Conservation (phyloP, 2,329 filamentous ascomycete species). For the Claviceps lovelessii region DNA sequence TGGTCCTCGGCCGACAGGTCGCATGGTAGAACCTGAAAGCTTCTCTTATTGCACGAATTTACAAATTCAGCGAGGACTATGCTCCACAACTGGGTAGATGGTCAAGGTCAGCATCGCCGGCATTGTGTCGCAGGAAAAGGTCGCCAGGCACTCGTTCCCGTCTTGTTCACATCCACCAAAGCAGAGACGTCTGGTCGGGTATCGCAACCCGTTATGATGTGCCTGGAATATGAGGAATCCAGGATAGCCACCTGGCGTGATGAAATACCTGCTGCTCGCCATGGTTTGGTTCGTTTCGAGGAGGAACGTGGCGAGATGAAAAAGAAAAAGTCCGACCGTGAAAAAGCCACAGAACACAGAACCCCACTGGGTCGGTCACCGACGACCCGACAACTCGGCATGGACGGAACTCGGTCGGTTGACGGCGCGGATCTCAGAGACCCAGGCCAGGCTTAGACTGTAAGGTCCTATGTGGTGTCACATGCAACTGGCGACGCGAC, state of each 20-base stretch:
- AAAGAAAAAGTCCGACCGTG: not conserved
- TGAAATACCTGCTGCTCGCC: not conserved
- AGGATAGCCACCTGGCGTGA: too few species aligned
- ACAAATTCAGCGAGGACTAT: too few species aligned
- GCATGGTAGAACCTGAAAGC: too few species aligned
- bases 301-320: not conserved
- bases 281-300: not conserved
- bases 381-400: not conserved
- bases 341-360: not conserved
- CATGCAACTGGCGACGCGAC: not conserved
- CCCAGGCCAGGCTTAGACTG: not conserved
- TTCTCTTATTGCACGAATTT: too few species aligned
- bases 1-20: too few species aligned
- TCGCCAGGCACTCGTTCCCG: too few species aligned
- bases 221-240: too few species aligned
- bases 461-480: not conserved
- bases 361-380: not conserved
- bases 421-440: not conserved
- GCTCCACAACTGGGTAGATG: too few species aligned
- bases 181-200: not conserved
- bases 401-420: slow-evolving; percentile 2
- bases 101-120: too few species aligned
- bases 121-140: too few species aligned
- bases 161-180: not conserved
- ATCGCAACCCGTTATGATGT: too few species aligned